Conservation (phyloP, 2,329 filamentous ascomycete species). For the Grosmannia huntii region DNA sequence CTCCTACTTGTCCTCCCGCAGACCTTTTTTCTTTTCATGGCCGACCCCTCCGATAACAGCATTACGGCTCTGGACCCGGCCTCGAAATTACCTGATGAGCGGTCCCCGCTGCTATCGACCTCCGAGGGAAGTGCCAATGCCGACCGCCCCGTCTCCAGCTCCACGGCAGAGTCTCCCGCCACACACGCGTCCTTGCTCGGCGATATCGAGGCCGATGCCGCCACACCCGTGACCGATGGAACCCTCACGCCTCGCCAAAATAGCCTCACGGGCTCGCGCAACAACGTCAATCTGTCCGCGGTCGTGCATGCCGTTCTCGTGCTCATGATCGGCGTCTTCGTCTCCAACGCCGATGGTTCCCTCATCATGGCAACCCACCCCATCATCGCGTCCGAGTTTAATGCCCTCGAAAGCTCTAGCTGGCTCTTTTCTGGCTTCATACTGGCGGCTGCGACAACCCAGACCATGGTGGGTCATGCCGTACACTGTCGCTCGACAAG, state of each 20-base stretch:
- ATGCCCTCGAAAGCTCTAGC: constrained; percentile 40
- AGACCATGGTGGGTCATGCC: constrained; percentile 32
- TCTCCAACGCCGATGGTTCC: constrained; percentile 50
- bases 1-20: neutral
- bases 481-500: neutral
- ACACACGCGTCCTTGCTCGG: neutral
- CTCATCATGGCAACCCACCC: constrained; percentile 55
- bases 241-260: neutral
- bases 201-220: constrained; percentile 6
- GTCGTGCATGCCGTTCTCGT: constrained; percentile 7
- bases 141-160: neutral
- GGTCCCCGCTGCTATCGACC: constrained; percentile 4
- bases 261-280: neutral
- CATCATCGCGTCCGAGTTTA: constrained; percentile 47
- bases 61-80: neutral
- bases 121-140: neutral
- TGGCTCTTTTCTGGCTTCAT: constrained; percentile 43
- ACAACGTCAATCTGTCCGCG: neutral
- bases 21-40: neutral
- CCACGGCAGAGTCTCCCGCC: neutral
- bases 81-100: constrained; percentile 1
- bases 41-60: neutral
- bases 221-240: neutral
- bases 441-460: constrained; percentile 36
- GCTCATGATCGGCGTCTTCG: constrained; percentile 39